Percentiles rank a stretch among this genome's conserved stretches.
Evolutionary conservation across 106 monocot species (phyloP).

Genomic region (Acorus gramineus): DNA sequence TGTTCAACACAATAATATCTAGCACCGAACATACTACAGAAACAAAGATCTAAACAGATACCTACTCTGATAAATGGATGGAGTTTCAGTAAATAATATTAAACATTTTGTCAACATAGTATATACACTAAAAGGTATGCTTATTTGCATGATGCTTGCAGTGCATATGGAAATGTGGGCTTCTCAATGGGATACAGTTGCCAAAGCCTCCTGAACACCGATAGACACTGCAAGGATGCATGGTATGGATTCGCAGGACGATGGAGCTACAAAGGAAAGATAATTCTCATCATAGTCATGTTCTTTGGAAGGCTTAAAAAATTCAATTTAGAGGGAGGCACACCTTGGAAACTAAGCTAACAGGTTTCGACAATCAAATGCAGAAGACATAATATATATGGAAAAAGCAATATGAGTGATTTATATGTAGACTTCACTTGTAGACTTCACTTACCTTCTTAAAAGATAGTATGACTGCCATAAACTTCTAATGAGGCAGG

Average conservation of each 20-base stretch:
- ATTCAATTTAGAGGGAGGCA: slow-evolving; percentile 30
- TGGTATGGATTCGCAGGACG: slow-evolving; percentile 34
- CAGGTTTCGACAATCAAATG: too few relatives aligned
- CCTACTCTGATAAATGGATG: neutral
- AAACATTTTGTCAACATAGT: too few relatives aligned
- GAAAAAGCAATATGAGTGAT: too few relatives aligned
- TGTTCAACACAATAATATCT: too few relatives aligned
- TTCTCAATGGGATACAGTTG: slow-evolving; percentile 52
- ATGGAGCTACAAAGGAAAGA: slow-evolving; percentile 44
- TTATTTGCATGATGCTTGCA: slow-evolving; percentile 7
- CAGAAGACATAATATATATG: too few relatives aligned
- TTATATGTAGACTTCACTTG: too few relatives aligned
- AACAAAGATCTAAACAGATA: too few relatives aligned
- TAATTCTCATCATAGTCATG: slow-evolving; percentile 38
- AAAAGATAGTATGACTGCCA: too few relatives aligned
- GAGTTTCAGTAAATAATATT: neutral
- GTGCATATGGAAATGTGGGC: slow-evolving; percentile 53
- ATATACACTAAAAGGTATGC: neutral
- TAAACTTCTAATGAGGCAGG: too few relatives aligned
- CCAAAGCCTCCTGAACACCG: slow-evolving; percentile 8
- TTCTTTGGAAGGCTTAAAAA: slow-evolving; percentile 46
- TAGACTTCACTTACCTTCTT: too few relatives aligned
- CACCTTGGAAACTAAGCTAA: slow-evolving; percentile 32
- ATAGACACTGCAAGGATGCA: slow-evolving; percentile 17
- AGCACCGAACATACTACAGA: too few relatives aligned